Evolutionary conservation across 208 protist species (phyloP), one percentile per base, ranked within the genome.

Genomic region (Trypanosoma vivax): DNA sequence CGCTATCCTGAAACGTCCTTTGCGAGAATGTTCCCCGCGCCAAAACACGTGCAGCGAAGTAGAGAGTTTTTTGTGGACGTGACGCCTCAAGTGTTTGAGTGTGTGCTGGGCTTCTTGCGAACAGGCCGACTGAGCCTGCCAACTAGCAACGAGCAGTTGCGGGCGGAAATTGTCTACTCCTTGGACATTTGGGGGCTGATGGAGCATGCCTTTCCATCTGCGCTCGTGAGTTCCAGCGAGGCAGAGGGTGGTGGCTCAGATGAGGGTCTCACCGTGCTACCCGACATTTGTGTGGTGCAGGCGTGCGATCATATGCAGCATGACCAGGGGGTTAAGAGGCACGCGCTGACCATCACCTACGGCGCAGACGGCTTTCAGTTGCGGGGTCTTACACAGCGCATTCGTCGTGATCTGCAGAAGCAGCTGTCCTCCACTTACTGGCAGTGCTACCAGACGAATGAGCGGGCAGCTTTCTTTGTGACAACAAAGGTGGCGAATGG

Each of bases 381-480:
- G 24, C 85, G 85, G 21, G 28, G 27, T 34, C 75, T 93, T 38
- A 80, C 79, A 14, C 75, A 72, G 40, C 51, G 66, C 60, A 88
- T 93, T 29, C 81, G 85, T 14, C 47, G 67, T 21, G 85, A 93
- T 47, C 50, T 93, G 29, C 75, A 88, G 42, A 28, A 24, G 48
- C 79, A 87, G 62, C 71, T 93, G 4, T 88, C 81, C 45, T 90
- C 81, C 4, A 93, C 85, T 3, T 93, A 88, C 60, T 93, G 85
- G 82, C 85, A 93, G n/a, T n/a, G n/a, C n/a, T n/a, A n/a, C n/a
- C n/a, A n/a, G n/a, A n/a, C n/a, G n/a, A n/a, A n/a, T n/a, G n/a
- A n/a, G n/a, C n/a, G n/a, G n/a, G n/a, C n/a, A n/a, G n/a, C n/a
- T n/a, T n/a, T n/a, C n/a, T n/a, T n/a, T n/a, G n/a, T n/a, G n/a